Evolutionary conservation across 768 basidiomycete genomes (phyloP).

Genomic region (Lentinus tigrinus): DNA sequence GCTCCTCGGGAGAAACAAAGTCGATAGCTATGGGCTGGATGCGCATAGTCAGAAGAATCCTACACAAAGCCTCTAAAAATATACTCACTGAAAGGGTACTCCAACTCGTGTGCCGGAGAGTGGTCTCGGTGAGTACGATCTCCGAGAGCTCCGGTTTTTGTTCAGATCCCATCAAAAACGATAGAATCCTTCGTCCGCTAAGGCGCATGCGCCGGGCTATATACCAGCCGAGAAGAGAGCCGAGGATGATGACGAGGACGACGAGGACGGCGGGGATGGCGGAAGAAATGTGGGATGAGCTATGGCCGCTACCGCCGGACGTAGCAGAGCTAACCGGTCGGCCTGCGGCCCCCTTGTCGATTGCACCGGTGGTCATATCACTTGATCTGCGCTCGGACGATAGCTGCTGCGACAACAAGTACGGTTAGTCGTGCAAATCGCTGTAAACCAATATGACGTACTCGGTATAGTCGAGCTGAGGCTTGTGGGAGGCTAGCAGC

Average conservation of each 20-base stretch:
- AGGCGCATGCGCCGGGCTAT: background rate
- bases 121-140: background rate
- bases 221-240: background rate
- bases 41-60: background rate
- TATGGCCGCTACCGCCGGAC: background rate
- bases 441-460: no score
- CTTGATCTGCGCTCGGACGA: background rate
- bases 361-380: background rate
- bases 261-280: background rate
- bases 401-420: background rate
- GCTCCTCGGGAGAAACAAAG: background rate
- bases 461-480: no score
- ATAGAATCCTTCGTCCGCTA: background rate
- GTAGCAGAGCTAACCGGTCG: background rate
- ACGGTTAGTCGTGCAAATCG: no score
- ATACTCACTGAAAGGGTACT: background rate
- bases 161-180: background rate
- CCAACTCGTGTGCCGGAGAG: background rate
- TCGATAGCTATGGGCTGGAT: background rate
- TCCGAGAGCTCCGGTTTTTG: background rate
- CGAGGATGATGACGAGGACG: background rate
- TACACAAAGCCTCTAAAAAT: background rate
- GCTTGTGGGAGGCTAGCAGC: no score
- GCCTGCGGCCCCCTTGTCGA: background rate
- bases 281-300: background rate